Evolutionary conservation across 495 filamentous ascomycete genomes (phyloP).

Genomic region (Penicillium taxi): DNA sequence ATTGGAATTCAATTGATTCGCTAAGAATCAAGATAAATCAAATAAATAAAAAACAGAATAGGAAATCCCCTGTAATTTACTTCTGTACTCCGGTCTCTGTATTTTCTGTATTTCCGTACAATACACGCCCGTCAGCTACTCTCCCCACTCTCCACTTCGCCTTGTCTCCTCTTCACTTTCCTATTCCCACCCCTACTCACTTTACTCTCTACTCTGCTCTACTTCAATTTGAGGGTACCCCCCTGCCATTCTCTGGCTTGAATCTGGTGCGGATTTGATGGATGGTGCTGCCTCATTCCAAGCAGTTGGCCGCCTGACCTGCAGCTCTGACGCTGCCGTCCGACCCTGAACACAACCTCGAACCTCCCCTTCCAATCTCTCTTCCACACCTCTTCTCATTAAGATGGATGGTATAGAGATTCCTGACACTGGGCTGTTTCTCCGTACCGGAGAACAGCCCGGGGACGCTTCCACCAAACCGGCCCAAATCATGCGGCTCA

Average conservation of each 20-base stretch:
- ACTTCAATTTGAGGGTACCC: background rate
- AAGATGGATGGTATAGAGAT: conserved; percentile 39
- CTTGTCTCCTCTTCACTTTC: conserved; percentile 13
- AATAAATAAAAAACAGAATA: conserved; percentile 2
- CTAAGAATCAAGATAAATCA: background rate
- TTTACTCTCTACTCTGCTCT: conserved; percentile 7
- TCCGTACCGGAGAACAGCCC: conserved; percentile 31
- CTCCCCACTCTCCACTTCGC: conserved; percentile 26
- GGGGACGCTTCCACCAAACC: conserved; percentile 27
- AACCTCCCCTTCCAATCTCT: conserved; percentile 9
- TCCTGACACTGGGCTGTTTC: conserved; percentile 43
- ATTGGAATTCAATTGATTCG: no score
- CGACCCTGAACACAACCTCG: conserved; percentile 26
- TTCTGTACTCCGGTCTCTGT: no score
- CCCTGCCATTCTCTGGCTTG: conserved; percentile 15
- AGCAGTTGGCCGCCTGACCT: conserved; percentile 41
- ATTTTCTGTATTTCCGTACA: no score
- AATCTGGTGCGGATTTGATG: conserved; percentile 30
- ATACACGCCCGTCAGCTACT: conserved; percentile 33
- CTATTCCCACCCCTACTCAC: conserved; percentile 10
- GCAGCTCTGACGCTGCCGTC: conserved; percentile 39
- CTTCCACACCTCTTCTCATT: conserved; percentile 11
- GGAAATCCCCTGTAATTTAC: conserved; percentile 12
- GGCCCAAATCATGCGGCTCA: conserved; percentile 55
- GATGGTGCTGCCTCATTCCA: conserved; percentile 29